Evolutionary conservation across 257 asterid species (phyloP).

Genomic region (Solanum neorickii): DNA sequence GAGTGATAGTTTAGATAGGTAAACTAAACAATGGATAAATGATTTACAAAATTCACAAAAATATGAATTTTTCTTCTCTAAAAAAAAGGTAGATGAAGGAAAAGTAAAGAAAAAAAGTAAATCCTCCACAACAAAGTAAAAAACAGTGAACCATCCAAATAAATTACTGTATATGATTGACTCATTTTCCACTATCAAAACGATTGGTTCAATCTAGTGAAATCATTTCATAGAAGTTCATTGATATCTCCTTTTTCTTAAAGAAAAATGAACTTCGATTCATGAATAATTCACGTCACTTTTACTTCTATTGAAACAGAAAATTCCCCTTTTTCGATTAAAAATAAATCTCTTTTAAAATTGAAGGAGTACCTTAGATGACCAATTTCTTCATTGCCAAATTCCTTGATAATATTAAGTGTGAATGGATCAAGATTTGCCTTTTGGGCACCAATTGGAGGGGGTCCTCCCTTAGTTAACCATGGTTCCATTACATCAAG

Average conservation of each 20-base stretch:
- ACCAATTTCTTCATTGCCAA: constrained; percentile 30
- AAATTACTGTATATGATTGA: too few relatives aligned
- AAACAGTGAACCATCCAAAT: too few relatives aligned
- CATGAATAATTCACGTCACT: background rate
- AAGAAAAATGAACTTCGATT: too few relatives aligned
- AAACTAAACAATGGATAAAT: background rate
- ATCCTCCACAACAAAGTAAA: background rate
- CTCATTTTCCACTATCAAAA: too few relatives aligned
- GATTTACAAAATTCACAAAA: background rate
- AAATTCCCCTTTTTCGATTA: too few relatives aligned
- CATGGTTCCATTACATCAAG: constrained; percentile 21
- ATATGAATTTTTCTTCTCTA: background rate
- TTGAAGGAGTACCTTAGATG: constrained; percentile 3
- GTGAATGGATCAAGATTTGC: constrained; percentile 32
- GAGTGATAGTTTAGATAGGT: background rate
- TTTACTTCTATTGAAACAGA: background rate
- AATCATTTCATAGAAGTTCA: too few relatives aligned
- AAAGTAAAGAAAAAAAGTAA: too few relatives aligned
- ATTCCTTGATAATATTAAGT: constrained; percentile 6
- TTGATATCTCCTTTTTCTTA: background rate
- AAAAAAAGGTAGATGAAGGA: too few relatives aligned
- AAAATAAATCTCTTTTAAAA: background rate
- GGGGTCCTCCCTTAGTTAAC: constrained; percentile 32
- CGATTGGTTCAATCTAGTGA: too few relatives aligned
- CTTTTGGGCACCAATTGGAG: constrained; percentile 28